phyloP scores from a whole-genome alignment of 1,284 basidiomycete genomes.

The Anthracocystis setariae region DNA sequence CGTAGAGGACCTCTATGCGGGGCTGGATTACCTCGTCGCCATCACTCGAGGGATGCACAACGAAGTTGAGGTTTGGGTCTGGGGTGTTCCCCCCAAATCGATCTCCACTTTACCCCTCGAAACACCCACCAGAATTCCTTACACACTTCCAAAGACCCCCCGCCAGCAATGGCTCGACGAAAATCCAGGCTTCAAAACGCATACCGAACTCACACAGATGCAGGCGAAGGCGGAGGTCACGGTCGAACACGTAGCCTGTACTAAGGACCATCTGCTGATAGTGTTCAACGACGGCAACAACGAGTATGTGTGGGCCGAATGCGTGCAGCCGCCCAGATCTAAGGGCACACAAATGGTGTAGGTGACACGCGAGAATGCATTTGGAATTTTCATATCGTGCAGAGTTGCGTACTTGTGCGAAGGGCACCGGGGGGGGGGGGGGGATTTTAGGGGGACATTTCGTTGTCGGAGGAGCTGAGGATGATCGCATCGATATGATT shows the following conservation, averaged over 20 bases:
- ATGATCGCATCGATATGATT: background rate
- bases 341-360: conserved; percentile 18
- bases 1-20: conserved; percentile 12
- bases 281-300: conserved; percentile 21
- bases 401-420: background rate
- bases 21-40: conserved; percentile 35
- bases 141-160: conserved; percentile 11
- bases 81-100: conserved; percentile 24
- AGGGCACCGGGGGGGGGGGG: too few species aligned
- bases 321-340: conserved; percentile 10
- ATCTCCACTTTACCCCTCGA: background rate
- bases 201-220: background rate
- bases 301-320: conserved; percentile 25
- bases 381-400: background rate
- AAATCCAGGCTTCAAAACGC: conserved; percentile 11
- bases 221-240: background rate
- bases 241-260: conserved; percentile 21
- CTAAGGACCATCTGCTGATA: conserved; percentile 21
- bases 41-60: conserved; percentile 1
- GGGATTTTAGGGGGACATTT: background rate
- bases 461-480: background rate
- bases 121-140: conserved; percentile 8
- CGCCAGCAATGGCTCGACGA: conserved; percentile 18
- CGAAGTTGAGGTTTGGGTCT: conserved; percentile 11
- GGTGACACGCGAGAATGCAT: background rate